Evolutionary conservation across 1,284 basidiomycete species (phyloP).

Genomic region (Ceratobasidium sp.): DNA sequence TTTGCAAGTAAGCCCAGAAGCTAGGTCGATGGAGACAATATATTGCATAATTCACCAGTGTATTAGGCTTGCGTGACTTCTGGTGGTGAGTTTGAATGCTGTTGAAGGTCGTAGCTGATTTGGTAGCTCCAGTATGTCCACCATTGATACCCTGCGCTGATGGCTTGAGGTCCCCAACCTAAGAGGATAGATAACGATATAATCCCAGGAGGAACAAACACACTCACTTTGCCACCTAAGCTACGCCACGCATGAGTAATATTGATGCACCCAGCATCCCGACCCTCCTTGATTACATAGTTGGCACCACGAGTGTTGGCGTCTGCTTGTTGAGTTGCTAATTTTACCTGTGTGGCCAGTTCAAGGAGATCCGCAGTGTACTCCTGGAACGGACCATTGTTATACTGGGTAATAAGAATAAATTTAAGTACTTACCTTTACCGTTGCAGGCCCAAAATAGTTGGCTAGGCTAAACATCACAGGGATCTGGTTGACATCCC

Average conservation of each 20-base stretch:
- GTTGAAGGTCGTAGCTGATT: not conserved
- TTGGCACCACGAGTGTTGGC: not conserved
- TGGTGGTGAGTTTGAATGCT: not conserved
- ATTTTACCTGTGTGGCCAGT: not conserved
- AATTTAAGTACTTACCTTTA: not conserved
- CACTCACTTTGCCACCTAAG: not conserved
- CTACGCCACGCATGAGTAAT: not conserved
- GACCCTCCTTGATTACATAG: not conserved
- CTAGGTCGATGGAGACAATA: not conserved
- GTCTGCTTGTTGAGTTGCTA: not conserved
- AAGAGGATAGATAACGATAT: too few species aligned
- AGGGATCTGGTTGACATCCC: not conserved
- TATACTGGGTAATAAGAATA: too few species aligned
- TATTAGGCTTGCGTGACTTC: not conserved
- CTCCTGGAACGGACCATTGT: not conserved
- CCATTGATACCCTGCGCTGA: too few species aligned
- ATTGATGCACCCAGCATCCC: not conserved
- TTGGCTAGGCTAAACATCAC: not conserved
- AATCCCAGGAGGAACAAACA: too few species aligned
- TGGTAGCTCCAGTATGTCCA: too few species aligned
- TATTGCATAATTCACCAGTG: not conserved
- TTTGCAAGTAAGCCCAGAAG: conserved; percentile 1
- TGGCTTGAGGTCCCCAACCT: too few species aligned
- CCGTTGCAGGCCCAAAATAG: not conserved
- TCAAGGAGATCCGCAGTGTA: not conserved